These are phyloP conservation scores for Russula brevipes DNA, from an alignment of 768 basidiomycete genomes.

Conservation along the genomic window DNA sequence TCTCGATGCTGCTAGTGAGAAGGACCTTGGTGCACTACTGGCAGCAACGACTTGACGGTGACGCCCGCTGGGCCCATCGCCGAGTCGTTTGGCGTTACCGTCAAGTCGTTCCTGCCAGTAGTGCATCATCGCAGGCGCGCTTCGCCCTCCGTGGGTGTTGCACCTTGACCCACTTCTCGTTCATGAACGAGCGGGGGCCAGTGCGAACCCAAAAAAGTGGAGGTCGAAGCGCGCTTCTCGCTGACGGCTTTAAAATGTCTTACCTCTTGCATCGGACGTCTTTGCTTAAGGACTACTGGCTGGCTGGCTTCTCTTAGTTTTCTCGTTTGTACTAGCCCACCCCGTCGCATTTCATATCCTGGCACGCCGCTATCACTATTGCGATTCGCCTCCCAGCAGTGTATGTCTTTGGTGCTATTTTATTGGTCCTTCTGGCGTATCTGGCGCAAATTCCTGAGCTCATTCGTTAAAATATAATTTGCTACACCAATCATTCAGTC, in stretches of 20 bases:
- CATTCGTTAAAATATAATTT: no score
- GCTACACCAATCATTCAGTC: no score
- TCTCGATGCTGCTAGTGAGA: constrained; percentile 79
- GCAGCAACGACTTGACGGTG: constrained; percentile 32
- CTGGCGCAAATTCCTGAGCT: no score
- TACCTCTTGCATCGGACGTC: neutral
- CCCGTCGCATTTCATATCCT: neutral
- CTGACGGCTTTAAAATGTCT: neutral
- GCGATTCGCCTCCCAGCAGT: neutral
- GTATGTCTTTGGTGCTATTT: neutral
- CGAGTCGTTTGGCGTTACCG: neutral
- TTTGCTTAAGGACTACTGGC: neutral
- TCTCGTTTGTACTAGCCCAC: neutral
- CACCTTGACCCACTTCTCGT: neutral
- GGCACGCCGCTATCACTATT: neutral
- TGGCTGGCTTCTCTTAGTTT: neutral
- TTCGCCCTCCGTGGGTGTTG: neutral
- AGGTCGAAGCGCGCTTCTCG: neutral
- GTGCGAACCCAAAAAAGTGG: neutral
- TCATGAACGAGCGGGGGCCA: constrained; percentile 3
- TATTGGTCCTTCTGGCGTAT: no score
- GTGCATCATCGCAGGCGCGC: neutral
- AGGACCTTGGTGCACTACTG: constrained; percentile 72
- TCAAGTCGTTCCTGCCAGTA: neutral
- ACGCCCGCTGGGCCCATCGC: neutral